Base-by-base conservation (phyloP, 345 rosid genomes). In the Nephelium lappaceum region DNA sequence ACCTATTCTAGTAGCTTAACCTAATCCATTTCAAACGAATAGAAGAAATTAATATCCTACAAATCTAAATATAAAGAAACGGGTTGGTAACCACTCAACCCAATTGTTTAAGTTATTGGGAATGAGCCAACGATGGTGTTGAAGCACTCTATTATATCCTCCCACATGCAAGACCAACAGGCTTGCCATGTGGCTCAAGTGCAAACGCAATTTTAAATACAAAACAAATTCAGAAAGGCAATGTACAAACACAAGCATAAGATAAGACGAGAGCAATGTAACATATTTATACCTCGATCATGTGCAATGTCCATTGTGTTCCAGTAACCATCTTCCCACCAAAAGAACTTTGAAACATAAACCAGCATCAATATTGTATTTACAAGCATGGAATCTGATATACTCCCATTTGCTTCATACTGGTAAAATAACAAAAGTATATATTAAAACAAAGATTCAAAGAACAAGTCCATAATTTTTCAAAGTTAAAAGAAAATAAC, bases 251-350 rank as follows among this genome's bases (percentile, higher is more conserved):
- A 62, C 25, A 23, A 79, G 71, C 68, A 78, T 73, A 3, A 11
- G 43, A 78, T 73, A 3, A 11, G 43, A 11, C 31, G 11, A 69
- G 41, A 72, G 67, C 39, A 55, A 49, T 39, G 57, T 67, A 83
- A 27, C n/a, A 83, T 41, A 75, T 60, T 79, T 69, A 77, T 77
- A 96, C 99, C 99, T 93, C 98, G 89, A 85, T 96, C 98, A 72
- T 96, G 99, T 21, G 99, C 99, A 62, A 96, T 94, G 76, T 96
- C 99, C 99, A 96, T 96, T 71, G 98, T 92, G 89, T 81, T 94
- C 98, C 95, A 94, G 79, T 94, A 96, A 71, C 99, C 99, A 81
- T 95, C 95, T 89, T 96, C 99, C 99, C 99, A 96, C 98, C 97
- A 94, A 83, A 93, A 96, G 82, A 96, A 96, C 74, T 93, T 96